Base-by-base conservation (phyloP, 2,329 filamentous ascomycete species). In the Fusarium sp. region DNA sequence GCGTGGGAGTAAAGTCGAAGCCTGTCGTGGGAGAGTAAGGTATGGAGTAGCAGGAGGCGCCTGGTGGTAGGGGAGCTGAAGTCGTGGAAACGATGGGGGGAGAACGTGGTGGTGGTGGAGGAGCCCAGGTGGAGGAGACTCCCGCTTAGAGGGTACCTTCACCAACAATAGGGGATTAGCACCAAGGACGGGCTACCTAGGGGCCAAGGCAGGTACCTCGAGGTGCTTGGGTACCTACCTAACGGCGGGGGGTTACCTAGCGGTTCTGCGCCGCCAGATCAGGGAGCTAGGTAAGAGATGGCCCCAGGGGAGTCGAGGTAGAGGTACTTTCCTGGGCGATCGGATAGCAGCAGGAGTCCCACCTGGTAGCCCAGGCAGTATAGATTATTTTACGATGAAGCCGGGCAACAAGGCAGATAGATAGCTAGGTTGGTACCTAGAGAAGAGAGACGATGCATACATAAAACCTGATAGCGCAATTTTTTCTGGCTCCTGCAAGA, bases 1-100 rank as follows among this genome's bases (percentile, higher is more conserved):
- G 77, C 76, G 77, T 79, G 71, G 66, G 71, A 78, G 71, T 76
- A 76, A 71, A 79, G 71, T 76, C 75, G 77, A 79, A 75, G 77
- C 77, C 77, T 68, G 77, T 78, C 74, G 77, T 77, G 73, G 75
- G 65, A 75, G 71, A 69, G 67, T 61, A 63, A 78, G 64, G 76
- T 73, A 73, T 70, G 68, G 76, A 70, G 70, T 72, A 72, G 69
- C 71, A 78, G 71, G 65, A 78, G 73, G 74, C 71, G 68, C 72
- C 64, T 76, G 72, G 71, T 66, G 68, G 75, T 76, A 72, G 67
- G 66, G 76, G 70, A 77, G 76, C 76, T 78, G 74, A 74, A 62
- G 68, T 66, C 66, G 69, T 73, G 62, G 71, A 65, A 68, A 64
- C 54, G 54, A 56, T 54, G 54, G 45, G 67, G 63, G 65, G 63